These are phyloP conservation scores for Daldinia sp. DNA, from an alignment of 2,329 filamentous ascomycete genomes.

Conservation along the genomic window DNA sequence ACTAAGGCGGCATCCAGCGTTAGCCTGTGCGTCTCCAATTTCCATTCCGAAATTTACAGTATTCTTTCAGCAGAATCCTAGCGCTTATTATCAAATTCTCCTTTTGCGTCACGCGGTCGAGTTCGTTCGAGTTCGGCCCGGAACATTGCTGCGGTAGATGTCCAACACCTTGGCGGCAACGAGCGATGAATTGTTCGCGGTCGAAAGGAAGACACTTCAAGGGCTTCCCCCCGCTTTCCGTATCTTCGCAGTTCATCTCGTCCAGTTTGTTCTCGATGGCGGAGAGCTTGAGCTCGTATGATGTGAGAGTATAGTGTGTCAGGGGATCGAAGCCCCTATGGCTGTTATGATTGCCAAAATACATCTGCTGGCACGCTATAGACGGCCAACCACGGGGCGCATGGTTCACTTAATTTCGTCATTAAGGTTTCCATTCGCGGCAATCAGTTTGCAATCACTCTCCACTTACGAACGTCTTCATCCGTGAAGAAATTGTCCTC, in stretches of 20 bases:
- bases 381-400: constrained; percentile 28
- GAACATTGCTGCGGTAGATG: not conserved
- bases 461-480: constrained; percentile 29
- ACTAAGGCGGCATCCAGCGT: not conserved
- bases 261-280: constrained; percentile 29
- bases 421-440: not conserved
- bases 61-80: constrained; percentile 13
- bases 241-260: constrained; percentile 24
- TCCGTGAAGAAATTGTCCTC: constrained; percentile 30
- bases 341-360: constrained; percentile 25
- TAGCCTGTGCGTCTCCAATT: not conserved
- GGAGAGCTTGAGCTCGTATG: constrained; percentile 27
- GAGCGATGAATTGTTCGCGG: constrained; percentile 26
- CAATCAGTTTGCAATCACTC: not conserved
- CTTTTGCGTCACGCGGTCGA: constrained; percentile 17
- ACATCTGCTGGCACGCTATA: constrained; percentile 24
- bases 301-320: constrained; percentile 13
- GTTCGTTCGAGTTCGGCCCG: not conserved
- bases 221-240: not conserved
- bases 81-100: constrained; percentile 26
- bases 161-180: constrained; percentile 13
- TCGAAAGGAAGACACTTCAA: constrained; percentile 35
- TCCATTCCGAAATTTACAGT: constrained; percentile 19
- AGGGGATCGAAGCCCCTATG: constrained; percentile 29
- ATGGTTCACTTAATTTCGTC: constrained; percentile 5